phyloP scores from a whole-genome alignment of 2,329 filamentous ascomycete species.

The Hypoxylon sp. region DNA sequence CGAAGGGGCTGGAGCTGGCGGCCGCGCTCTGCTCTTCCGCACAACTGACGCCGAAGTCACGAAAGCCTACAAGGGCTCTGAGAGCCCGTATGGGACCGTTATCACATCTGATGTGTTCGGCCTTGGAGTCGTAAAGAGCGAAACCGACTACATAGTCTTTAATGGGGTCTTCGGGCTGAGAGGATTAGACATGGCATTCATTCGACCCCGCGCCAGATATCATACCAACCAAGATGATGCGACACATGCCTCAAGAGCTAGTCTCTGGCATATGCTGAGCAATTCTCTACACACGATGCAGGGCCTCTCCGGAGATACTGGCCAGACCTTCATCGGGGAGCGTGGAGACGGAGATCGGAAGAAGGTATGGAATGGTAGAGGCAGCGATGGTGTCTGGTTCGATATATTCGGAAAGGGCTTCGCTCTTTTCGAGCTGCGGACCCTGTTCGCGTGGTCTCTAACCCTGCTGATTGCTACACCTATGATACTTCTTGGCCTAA shows the following conservation, averaged over 20 bases:
- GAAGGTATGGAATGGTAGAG: conserved; percentile 76
- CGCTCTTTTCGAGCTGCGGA: conserved; percentile 82
- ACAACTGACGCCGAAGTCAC: conserved; percentile 90
- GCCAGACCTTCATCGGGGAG: conserved; percentile 70
- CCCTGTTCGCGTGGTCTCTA: conserved; percentile 89
- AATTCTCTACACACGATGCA: conserved; percentile 82
- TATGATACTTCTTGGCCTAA: conserved; percentile 77
- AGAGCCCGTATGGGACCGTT: conserved; percentile 86
- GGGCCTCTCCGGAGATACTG: conserved; percentile 77
- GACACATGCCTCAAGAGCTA: conserved; percentile 78
- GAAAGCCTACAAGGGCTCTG: conserved; percentile 78
- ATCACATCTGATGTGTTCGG: conserved; percentile 88
- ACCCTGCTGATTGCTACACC: conserved; percentile 86
- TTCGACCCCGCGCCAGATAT: conserved; percentile 86
- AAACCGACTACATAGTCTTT: conserved; percentile 92
- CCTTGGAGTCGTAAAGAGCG: conserved; percentile 81
- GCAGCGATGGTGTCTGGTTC: conserved; percentile 88
- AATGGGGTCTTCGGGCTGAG: conserved; percentile 82
- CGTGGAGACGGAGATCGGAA: conserved; percentile 68
- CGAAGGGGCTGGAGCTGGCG: conserved; percentile 93
- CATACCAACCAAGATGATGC: conserved; percentile 92
- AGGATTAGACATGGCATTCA: conserved; percentile 93
- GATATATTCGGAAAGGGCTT: conserved; percentile 88
- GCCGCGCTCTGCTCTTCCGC: conserved; percentile 88
- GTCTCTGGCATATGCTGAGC: conserved; percentile 96